phyloP scores from a whole-genome alignment of 148 eudicot genomes.

The Amaranthus hypochondriacus region DNA sequence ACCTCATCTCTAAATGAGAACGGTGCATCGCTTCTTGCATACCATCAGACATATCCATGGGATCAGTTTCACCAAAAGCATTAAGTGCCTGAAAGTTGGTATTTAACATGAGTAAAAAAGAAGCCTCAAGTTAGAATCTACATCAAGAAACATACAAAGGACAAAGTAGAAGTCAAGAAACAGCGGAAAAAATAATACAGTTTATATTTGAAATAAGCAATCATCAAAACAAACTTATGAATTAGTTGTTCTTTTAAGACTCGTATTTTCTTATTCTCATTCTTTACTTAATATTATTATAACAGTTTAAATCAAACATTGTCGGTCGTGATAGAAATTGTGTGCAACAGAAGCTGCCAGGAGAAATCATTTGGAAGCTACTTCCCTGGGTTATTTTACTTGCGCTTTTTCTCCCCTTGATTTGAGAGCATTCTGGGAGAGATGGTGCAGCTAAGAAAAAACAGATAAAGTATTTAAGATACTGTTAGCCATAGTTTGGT shows the following conservation, averaged over 20 bases:
- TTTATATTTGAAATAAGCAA: not conserved
- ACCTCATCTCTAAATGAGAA: slow-evolving; percentile 97
- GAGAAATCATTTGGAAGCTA: not conserved
- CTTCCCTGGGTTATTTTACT: not conserved
- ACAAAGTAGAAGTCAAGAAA: slow-evolving; percentile 1
- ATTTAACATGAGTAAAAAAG: slow-evolving; percentile 59
- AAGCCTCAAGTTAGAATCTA: slow-evolving; percentile 45
- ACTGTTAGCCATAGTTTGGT: too few species aligned
- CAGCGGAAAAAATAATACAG: slow-evolving; percentile 1
- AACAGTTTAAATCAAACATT: not conserved
- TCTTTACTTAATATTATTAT: not conserved
- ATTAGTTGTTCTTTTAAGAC: not conserved
- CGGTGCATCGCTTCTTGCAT: slow-evolving; percentile 98
- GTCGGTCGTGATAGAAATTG: not conserved
- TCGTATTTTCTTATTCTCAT: not conserved
- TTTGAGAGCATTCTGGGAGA: too few species aligned
- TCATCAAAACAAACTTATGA: not conserved
- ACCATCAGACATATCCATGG: slow-evolving; percentile 93
- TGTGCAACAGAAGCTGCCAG: not conserved
- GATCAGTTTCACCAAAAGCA: slow-evolving; percentile 58
- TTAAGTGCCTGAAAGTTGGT: slow-evolving; percentile 39
- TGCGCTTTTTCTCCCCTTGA: too few species aligned
- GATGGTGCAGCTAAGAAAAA: too few species aligned
- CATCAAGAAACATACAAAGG: slow-evolving; percentile 31
- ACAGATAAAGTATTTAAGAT: too few species aligned